Evolutionary conservation across 202 grass and related monocot species (phyloP), one percentile per base, ranked within the genome.

Genomic region (Schoenoplectus tabernaemontani): DNA sequence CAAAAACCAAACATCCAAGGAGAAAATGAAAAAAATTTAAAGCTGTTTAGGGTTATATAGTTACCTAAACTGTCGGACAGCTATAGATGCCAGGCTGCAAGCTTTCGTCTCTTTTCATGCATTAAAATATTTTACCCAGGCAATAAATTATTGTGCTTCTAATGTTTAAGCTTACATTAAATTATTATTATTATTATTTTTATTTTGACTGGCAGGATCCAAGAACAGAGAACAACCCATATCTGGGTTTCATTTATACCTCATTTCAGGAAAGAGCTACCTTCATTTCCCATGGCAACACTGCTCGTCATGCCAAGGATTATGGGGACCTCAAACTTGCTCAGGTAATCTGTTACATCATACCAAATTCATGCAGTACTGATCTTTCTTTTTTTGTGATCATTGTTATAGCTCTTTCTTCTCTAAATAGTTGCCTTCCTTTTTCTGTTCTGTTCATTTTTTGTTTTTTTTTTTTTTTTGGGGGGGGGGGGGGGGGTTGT

Each of bases 221-320:
- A 30, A 93, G 93, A 80, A 97, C 93, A 80, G 93, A 97, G 80
- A 97, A 97, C 78, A 97, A 92, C 36, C 87, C 91, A 70, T 97
- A 97, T 61, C 91, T 97, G 79, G 95, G 95, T 66, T 94, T 97
- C 78, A 90, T 97, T 69, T 97, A 97, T 77, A 97, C 95, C 48
- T 97, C 94, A 37, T 97, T 97, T 84, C 94, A 97, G 79, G 94
- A 97, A 81, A 84, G 94, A 0, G 95, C 95, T 0, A 97, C 95
- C 57, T 97, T 97, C 84, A 94, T 97, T 80, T 97, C 95, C 2
- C 95, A 97, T 79, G 91, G 95, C 44, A 97, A 97, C 58, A 94
- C 95, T 77, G 95, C 95, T 61, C 86, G 91, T 67, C 89, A 87
- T 60, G 95, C 91, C 26, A 94, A 93, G 86, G 91, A 97, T 39